Conservation (phyloP, 2,329 filamentous ascomycete genomes). For the Microdochium nivale region DNA sequence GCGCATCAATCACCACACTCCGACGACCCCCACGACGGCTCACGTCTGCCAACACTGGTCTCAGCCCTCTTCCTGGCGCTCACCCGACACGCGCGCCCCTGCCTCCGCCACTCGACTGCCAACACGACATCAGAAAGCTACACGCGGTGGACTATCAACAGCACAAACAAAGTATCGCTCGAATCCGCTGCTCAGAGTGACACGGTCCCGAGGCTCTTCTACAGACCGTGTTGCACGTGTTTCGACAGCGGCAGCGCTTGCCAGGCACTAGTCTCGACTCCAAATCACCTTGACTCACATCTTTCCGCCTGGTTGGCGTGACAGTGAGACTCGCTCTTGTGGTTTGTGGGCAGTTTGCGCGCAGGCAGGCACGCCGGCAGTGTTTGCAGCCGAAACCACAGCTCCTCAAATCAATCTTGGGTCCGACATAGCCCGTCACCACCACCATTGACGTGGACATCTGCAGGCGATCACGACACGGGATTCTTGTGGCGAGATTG, state of each 20-base stretch:
- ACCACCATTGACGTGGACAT: not conserved
- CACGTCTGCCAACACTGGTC: too few species aligned
- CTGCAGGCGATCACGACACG: not conserved
- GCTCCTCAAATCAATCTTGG: not conserved
- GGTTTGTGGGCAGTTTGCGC: not conserved
- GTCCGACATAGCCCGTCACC: not conserved
- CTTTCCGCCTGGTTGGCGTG: not conserved
- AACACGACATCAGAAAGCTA: too few species aligned
- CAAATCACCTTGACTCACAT: not conserved
- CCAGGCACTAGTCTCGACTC: not conserved
- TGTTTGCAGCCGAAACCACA: not conserved
- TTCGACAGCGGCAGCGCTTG: not conserved
- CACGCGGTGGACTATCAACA: too few species aligned
- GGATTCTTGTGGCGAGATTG: not conserved
- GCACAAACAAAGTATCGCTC: too few species aligned
- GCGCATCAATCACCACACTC: too few species aligned
- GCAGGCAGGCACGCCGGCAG: not conserved
- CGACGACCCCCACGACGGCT: too few species aligned
- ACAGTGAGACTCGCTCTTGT: not conserved
- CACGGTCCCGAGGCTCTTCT: not conserved
- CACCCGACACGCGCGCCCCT: too few species aligned
- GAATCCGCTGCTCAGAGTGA: too few species aligned
- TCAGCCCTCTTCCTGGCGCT: too few species aligned
- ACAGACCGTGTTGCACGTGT: not conserved
- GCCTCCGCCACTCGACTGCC: too few species aligned